phyloP scores from a whole-genome alignment of 768 basidiomycete species.

The Pilatotrama ljubarskyi region DNA sequence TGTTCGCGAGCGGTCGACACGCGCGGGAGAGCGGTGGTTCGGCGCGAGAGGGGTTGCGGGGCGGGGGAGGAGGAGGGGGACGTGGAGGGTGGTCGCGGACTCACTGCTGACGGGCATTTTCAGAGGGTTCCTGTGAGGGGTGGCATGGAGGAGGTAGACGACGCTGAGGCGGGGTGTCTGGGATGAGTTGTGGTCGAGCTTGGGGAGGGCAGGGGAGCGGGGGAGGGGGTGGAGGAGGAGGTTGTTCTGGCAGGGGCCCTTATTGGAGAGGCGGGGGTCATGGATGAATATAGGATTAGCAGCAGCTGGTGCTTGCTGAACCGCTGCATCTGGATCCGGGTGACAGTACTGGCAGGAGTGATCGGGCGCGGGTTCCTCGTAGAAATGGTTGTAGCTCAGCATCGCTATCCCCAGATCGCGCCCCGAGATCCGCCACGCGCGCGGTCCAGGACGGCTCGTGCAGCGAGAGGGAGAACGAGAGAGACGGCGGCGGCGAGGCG shows the following conservation, averaged over 20 bases:
- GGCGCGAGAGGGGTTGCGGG: not conserved
- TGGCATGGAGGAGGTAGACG: slow-evolving; percentile 16
- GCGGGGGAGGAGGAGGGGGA: not conserved
- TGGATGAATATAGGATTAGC: slow-evolving; percentile 16
- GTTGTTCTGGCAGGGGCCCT: slow-evolving; percentile 1
- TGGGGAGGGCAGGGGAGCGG: not conserved
- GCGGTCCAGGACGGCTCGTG: not conserved
- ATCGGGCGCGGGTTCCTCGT: slow-evolving; percentile 15
- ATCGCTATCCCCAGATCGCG: not conserved
- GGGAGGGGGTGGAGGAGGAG: slow-evolving; percentile 1
- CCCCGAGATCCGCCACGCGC: not conserved
- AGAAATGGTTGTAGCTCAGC: slow-evolving; percentile 1
- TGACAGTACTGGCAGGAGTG: slow-evolving; percentile 18
- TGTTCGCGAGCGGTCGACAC: not conserved
- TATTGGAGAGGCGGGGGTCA: slow-evolving; percentile 13
- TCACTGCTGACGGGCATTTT: slow-evolving; percentile 18
- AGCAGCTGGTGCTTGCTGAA: not conserved
- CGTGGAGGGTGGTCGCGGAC: not conserved
- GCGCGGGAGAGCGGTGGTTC: not conserved
- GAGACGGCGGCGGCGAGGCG: not conserved
- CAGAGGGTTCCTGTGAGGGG: not conserved
- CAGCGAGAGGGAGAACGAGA: not conserved
- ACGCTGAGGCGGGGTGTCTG: not conserved
- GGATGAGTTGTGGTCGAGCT: not conserved
- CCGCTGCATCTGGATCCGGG: slow-evolving; percentile 15